These are phyloP conservation scores for Candida maris DNA, from an alignment of 805 yeast species.

Conservation along the genomic window DNA sequence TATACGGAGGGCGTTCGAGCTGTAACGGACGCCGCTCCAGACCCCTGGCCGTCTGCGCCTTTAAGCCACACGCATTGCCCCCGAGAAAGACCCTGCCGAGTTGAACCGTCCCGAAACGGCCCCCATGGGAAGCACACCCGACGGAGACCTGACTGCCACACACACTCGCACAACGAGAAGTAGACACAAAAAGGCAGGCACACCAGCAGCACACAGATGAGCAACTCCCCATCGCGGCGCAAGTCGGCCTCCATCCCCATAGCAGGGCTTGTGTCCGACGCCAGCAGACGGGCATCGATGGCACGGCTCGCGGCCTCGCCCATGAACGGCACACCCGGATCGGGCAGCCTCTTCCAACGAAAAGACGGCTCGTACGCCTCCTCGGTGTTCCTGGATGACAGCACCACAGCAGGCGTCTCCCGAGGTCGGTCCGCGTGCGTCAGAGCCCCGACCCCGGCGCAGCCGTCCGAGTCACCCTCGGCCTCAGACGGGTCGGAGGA, in stretches of 20 bases:
- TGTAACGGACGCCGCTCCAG: too few relatives aligned
- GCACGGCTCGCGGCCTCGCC: conserved; percentile 33
- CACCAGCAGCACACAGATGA: too few relatives aligned
- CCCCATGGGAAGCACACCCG: too few relatives aligned
- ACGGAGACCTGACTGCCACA: too few relatives aligned
- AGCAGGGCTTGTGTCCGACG: conserved; percentile 6
- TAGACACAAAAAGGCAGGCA: too few relatives aligned
- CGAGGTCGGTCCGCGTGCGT: conserved; percentile 4
- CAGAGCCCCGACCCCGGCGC: conserved; percentile 11
- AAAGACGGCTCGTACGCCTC: conserved; percentile 24
- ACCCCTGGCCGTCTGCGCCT: too few relatives aligned
- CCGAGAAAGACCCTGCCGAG: too few relatives aligned
- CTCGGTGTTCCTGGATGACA: conserved; percentile 21
- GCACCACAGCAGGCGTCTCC: conserved; percentile 4
- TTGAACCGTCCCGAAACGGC: too few relatives aligned
- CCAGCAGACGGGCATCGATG: conserved; percentile 31
- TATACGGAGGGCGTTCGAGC: too few relatives aligned
- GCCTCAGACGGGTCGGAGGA: conserved; percentile 9
- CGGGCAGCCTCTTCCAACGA: conserved; percentile 12
- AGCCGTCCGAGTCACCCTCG: conserved; percentile 21
- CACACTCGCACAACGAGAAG: too few relatives aligned
- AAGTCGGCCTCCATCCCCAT: conserved; percentile 8
- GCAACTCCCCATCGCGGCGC: background rate
- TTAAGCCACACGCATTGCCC: too few relatives aligned
- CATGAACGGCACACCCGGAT: conserved; percentile 10